Percentiles rank a stretch among this genome's conserved stretches.
These are phyloP conservation scores for Silene uniflora DNA, from an alignment of 148 eudicot genomes.

Conservation along the genomic window DNA sequence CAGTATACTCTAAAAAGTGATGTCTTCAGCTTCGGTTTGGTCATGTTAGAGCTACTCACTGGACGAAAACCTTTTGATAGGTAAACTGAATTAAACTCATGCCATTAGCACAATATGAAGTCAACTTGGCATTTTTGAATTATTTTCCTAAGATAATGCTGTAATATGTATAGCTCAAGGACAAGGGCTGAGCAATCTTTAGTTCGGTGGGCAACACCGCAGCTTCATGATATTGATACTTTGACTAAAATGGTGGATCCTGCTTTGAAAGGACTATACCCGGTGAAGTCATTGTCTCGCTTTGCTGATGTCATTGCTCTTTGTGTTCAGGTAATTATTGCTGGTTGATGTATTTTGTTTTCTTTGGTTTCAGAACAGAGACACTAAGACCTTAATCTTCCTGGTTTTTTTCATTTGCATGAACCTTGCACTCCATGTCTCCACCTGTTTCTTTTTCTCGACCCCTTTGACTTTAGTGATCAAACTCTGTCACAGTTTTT, in stretches of 20 bases:
- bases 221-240: conserved; percentile 92
- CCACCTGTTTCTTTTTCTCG: neutral
- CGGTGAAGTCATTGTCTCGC: conserved; percentile 85
- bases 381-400: neutral
- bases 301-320: conserved; percentile 95
- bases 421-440: neutral
- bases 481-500: too few relatives aligned
- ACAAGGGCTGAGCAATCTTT: conserved; percentile 72
- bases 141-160: neutral
- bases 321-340: conserved; percentile 71
- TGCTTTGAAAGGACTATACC: conserved; percentile 73
- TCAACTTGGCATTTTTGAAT: neutral
- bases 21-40: conserved; percentile 90
- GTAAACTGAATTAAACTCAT: conserved; percentile 35
- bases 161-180: conserved; percentile 52
- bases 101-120: neutral
- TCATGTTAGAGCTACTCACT: conserved; percentile 90
- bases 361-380: neutral
- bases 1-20: conserved; percentile 86
- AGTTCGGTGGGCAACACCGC: conserved; percentile 97
- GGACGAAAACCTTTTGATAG: conserved; percentile 91
- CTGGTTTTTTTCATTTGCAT: neutral
- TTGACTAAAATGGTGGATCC: conserved; percentile 93
- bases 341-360: neutral
- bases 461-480: too few relatives aligned